Base-by-base conservation (phyloP, 1,139 yeast species). In the Yamadazyma siamensis region DNA sequence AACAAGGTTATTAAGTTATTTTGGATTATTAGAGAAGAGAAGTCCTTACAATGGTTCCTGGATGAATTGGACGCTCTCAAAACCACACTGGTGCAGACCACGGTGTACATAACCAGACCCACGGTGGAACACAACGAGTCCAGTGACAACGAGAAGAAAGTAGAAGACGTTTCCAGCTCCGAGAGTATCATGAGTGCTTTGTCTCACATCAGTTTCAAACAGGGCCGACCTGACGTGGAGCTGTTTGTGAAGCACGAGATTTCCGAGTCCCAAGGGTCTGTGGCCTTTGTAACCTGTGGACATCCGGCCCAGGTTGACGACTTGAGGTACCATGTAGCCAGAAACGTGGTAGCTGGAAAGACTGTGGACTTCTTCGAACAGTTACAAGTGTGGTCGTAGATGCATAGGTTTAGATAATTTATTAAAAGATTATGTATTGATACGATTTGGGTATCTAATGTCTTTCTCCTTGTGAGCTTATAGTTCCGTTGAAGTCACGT, bases 241-340 rank as follows among this genome's bases (percentile, higher is more conserved):
- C 44, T 39, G 1, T 26, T 62, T 9, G 59, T 65, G 3, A 32
- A 37, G 10, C 28, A 43, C 10, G 64, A 61, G 34, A 41, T 61
- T n/a, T 42, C 43, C 5, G 59, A 55, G 25, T 50, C 63, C 5
- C 29, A 36, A 2, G 66, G 65, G 3, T 58, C 71, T 2, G 49
- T 62, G 23, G 72, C 72, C 0, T 62, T 74, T 32, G 56, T 70
- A 4, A 51, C 72, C 4, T 76, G 82, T 56, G 80, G 80, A 2
- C 77, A 74, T 33, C 71, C 75, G 8, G 34, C 46, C 4, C 64
- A 75, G 72, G 77, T 74, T 34, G 81, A 75, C 44, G 65, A 63
- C 15, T 39, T 74, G 24, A 56, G 81, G 31, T 48, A 56, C 26
- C 35, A 48, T 11, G 61, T 63, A 10, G 40, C 52, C 26, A 36